Evolutionary conservation across 2,329 filamentous ascomycete species (phyloP).

Genomic region (Penicillium sp.): DNA sequence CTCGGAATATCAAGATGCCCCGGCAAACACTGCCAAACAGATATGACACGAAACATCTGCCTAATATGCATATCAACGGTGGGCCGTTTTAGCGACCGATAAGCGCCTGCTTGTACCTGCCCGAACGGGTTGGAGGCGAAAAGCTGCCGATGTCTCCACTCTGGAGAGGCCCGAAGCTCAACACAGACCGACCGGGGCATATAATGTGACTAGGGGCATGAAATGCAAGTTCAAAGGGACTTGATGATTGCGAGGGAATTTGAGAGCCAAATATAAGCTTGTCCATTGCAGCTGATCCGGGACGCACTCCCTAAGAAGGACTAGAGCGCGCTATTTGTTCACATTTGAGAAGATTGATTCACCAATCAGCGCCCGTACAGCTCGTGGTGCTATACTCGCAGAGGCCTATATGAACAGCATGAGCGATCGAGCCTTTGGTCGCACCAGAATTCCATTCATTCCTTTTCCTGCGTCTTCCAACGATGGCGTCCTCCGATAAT

Average conservation of each 20-base stretch:
- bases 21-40: not conserved
- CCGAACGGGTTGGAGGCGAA: conserved; percentile 16
- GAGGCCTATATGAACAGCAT: conserved; percentile 20
- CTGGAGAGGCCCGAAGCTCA: not conserved
- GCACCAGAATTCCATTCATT: conserved; percentile 6
- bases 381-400: conserved; percentile 6
- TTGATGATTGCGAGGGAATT: conserved; percentile 22
- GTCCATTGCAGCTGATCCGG: conserved; percentile 7
- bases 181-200: not conserved
- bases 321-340: conserved; percentile 23
- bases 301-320: conserved; percentile 19
- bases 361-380: conserved; percentile 21
- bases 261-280: conserved; percentile 13
- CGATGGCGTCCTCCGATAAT: conserved; percentile 14
- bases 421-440: conserved; percentile 7
- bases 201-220: not conserved
- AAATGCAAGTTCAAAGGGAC: not conserved
- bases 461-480: not conserved
- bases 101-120: conserved; percentile 26
- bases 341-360: conserved; percentile 25
- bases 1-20: not conserved
- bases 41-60: conserved; percentile 7
- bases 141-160: conserved; percentile 1
- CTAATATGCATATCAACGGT: conserved; percentile 5
- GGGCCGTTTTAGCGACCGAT: not conserved